Evolutionary conservation across 163 green algal species (phyloP), one percentile per base, ranked within the genome.

Genomic region (Chlorella variabilis): DNA sequence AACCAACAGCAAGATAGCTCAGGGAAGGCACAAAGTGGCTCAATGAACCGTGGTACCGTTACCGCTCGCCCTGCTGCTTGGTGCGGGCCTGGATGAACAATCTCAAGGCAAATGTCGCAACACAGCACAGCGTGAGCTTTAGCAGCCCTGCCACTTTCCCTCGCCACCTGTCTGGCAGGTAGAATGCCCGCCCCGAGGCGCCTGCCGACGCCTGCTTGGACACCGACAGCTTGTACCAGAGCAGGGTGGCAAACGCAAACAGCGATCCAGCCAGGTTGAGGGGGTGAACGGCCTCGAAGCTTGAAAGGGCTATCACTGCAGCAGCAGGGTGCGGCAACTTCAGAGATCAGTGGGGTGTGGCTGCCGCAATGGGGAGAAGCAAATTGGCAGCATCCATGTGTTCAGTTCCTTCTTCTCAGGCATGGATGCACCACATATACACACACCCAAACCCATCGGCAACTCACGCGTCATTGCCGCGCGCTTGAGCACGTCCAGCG

Each of bases 171-270:
- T 67, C 59, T 38, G 59, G 59, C n/a, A 67, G n/a, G 29, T 67
- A 67, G 17, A 67, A 67, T 4, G 59, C 59, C 59, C n/a, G 38
- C 6, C 29, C n/a, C 29, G n/a, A 4, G 8, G n/a, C 29, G 7
- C 59, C 59, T 67, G 59, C 59, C n/a, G 59, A 20, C 11, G 29
- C 51, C 21, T 62, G 29, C 59, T 67, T 67, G n/a, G 59, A 67
- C 29, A 67, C 29, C n/a, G 29, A 67, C 59, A 67, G 59, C 59
- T 67, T 67, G 59, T 67, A 67, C 59, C 59, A 67, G 3, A 67
- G 59, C 29, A 67, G 29, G 6, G 59, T 67, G 59, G 8, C n/a
- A 67, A 67, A 67, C 8, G 59, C 29, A 9, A 67, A 27, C 27
- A 67, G 4, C 18, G 59, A 67, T 13, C 59, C 59, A 15, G 29